Evolutionary conservation across 2,329 filamentous ascomycete genomes (phyloP).

Genomic region (Colletotrichum tropicale): DNA sequence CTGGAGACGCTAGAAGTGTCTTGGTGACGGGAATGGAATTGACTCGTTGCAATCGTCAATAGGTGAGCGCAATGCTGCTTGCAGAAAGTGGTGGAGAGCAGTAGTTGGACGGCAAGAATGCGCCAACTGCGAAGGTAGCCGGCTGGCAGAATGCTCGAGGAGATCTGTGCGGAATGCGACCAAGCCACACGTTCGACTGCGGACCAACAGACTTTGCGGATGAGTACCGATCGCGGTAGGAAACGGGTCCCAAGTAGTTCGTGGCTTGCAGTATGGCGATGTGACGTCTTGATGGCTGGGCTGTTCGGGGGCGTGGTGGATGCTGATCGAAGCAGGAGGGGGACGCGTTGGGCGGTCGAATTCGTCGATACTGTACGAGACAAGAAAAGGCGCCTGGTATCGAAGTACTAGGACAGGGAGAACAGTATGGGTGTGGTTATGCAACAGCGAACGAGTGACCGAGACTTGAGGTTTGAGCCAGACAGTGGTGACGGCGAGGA

Average conservation of each 20-base stretch:
- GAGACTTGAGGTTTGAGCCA: neutral
- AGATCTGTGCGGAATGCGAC: constrained; percentile 19
- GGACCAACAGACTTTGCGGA: neutral
- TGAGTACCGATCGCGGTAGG: neutral
- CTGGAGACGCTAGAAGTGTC: constrained; percentile 17
- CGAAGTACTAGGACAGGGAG: neutral
- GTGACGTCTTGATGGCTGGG: constrained; percentile 4
- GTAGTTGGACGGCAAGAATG: neutral
- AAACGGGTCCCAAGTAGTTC: neutral
- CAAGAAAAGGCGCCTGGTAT: neutral
- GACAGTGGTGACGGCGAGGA: neutral
- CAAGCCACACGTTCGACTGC: constrained; percentile 14
- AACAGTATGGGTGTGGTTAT: neutral
- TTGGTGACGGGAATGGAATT: constrained; percentile 22
- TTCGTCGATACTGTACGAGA: neutral
- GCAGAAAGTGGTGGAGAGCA: constrained; percentile 17
- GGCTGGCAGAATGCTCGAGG: neutral
- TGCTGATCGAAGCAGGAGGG: constrained; percentile 4
- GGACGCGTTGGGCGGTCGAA: neutral
- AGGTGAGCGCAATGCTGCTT: constrained; percentile 4
- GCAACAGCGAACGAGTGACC: neutral
- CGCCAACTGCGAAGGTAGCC: neutral
- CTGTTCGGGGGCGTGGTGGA: neutral
- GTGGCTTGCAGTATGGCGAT: neutral
- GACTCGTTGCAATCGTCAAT: constrained; percentile 20